A percentile compares a stretch with the other conserved stretches of the same genome.
These are phyloP conservation scores for Prunella vulgaris DNA, from an alignment of 257 asterid species.

Conservation along the genomic window DNA sequence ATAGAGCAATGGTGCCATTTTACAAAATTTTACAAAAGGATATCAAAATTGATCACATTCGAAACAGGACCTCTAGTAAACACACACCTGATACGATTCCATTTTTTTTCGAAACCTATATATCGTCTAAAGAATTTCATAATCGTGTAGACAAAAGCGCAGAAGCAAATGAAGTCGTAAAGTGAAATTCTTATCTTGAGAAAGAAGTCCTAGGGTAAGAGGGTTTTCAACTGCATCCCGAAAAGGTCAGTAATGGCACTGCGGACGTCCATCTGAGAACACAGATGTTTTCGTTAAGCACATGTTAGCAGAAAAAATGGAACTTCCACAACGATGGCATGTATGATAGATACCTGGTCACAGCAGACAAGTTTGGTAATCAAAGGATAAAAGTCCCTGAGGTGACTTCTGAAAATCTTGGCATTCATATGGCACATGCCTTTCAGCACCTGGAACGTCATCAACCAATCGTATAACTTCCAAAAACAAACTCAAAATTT, in stretches of 20 bases:
- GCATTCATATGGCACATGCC: slow-evolving; percentile 85
- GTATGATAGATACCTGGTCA: slow-evolving; percentile 71
- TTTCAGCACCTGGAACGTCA: slow-evolving; percentile 69
- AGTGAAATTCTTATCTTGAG: slow-evolving; percentile 8
- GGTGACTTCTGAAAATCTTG: slow-evolving; percentile 70
- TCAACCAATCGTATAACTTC: slow-evolving; percentile 17
- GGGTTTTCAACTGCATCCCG: slow-evolving; percentile 58
- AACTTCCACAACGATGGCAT: not conserved
- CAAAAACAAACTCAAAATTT: not conserved
- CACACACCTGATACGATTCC: slow-evolving; percentile 13
- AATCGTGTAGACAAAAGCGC: not conserved
- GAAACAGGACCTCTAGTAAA: slow-evolving; percentile 8
- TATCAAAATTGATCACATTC: slow-evolving; percentile 21
- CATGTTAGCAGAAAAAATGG: not conserved
- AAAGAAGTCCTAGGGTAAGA: slow-evolving; percentile 36
- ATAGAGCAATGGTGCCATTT: not conserved
- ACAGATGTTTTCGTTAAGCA: not conserved
- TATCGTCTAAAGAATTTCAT: not conserved
- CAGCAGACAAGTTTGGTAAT: slow-evolving; percentile 91
- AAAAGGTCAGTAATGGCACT: slow-evolving; percentile 87
- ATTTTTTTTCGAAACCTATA: slow-evolving; percentile 7
- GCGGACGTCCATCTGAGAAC: slow-evolving; percentile 86
- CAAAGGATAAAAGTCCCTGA: slow-evolving; percentile 83
- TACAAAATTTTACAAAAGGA: slow-evolving; percentile 22
- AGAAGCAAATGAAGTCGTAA: slow-evolving; percentile 11